These are phyloP conservation scores for Zasmidium cellare DNA, from an alignment of 2,329 filamentous ascomycete species.

Conservation along the genomic window DNA sequence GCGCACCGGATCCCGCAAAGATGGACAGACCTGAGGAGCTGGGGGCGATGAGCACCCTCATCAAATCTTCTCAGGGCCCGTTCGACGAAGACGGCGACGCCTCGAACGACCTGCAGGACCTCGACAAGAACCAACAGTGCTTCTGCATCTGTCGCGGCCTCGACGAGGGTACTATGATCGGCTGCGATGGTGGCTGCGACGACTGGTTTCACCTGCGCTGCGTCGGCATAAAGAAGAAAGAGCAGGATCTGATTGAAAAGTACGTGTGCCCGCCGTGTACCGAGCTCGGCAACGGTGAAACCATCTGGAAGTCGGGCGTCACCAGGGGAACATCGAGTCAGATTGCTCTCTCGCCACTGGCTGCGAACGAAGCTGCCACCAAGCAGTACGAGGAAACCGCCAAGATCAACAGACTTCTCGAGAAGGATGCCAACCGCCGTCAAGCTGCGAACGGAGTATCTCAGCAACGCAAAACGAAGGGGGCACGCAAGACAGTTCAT, in stretches of 20 bases:
- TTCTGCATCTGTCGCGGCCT: conserved; percentile 88
- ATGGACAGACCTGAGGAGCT: neutral
- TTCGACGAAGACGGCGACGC: neutral
- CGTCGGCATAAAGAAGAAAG: conserved; percentile 71
- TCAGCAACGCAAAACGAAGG: too few relatives aligned
- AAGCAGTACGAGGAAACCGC: too few relatives aligned
- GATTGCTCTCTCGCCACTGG: too few relatives aligned
- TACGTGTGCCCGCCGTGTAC: conserved; percentile 41
- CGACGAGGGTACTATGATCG: conserved; percentile 97
- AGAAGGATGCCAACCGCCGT: too few relatives aligned
- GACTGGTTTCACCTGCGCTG: conserved; percentile 96
- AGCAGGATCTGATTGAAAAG: conserved; percentile 71
- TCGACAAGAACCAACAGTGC: conserved; percentile 61
- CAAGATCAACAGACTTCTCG: too few relatives aligned
- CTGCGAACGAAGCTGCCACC: too few relatives aligned
- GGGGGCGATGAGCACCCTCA: too few relatives aligned
- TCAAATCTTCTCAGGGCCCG: too few relatives aligned
- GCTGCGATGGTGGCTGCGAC: conserved; percentile 81
- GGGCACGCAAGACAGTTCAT: too few relatives aligned
- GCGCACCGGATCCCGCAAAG: too few relatives aligned
- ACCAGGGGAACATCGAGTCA: too few relatives aligned
- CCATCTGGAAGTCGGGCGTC: conserved; percentile 1
- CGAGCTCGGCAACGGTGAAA: neutral
- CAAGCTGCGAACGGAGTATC: too few relatives aligned
- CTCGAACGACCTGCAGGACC: conserved; percentile 28